Conservation (phyloP, 805 yeast genomes). For the Ogataea degrootiae region DNA sequence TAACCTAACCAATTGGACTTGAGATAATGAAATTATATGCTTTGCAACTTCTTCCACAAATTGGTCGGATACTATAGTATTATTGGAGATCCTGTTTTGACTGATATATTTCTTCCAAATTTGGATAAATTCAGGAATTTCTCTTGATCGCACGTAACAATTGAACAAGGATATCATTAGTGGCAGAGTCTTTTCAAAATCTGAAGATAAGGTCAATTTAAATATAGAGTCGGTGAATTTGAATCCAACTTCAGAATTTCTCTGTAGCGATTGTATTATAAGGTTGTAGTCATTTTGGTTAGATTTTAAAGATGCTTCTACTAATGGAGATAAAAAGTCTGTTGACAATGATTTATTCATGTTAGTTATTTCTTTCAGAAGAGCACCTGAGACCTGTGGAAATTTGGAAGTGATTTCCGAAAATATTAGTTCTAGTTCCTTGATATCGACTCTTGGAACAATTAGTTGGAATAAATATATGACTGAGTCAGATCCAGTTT, state of each 20-base stretch:
- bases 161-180: constrained; percentile 19
- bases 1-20: constrained; percentile 35
- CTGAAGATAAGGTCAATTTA: constrained; percentile 2
- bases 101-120: constrained; percentile 34
- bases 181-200: background rate
- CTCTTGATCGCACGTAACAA: constrained; percentile 55
- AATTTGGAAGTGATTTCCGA: constrained; percentile 35
- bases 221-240: constrained; percentile 35
- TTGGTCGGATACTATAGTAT: constrained; percentile 17
- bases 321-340: constrained; percentile 41
- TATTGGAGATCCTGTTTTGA: constrained; percentile 7
- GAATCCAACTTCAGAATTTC: constrained; percentile 58
- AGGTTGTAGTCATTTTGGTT: constrained; percentile 35
- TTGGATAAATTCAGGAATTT: constrained; percentile 42
- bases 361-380: constrained; percentile 43
- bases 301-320: constrained; percentile 26
- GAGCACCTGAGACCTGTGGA: constrained; percentile 35
- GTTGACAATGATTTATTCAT: constrained; percentile 52
- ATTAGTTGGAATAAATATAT: constrained; percentile 27
- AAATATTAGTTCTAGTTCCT: constrained; percentile 45
- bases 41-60: constrained; percentile 36
- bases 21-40: constrained; percentile 41
- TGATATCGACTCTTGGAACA: constrained; percentile 31
- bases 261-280: constrained; percentile 41
- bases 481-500: constrained; percentile 21